These are phyloP conservation scores for Monosporascus sp. DNA, from an alignment of 2,329 filamentous ascomycete genomes.

Conservation along the genomic window DNA sequence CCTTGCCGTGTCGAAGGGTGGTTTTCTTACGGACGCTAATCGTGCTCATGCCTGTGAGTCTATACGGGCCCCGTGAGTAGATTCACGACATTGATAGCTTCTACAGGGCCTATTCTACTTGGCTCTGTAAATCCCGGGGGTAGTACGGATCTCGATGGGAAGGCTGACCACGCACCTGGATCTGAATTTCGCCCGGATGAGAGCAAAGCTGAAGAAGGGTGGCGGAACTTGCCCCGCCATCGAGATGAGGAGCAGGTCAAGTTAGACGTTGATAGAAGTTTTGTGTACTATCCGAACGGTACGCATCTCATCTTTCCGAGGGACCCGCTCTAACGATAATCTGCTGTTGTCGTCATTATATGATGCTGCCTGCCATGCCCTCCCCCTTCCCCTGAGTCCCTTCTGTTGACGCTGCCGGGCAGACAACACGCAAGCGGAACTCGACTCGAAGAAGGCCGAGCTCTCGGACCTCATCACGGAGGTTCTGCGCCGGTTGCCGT, in stretches of 20 bases:
- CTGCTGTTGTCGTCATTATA: conserved; percentile 1
- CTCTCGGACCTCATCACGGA: conserved; percentile 76
- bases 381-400: conserved; percentile 5
- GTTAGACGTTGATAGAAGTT: conserved; percentile 91
- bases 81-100: conserved; percentile 8
- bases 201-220: conserved; percentile 28
- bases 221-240: conserved; percentile 68
- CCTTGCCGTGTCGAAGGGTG: conserved; percentile 60
- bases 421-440: conserved; percentile 66
- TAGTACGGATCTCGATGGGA: conserved; percentile 1
- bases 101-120: conserved; percentile 44
- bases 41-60: conserved; percentile 74
- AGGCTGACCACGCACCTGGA: conserved; percentile 3
- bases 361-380: conserved; percentile 17
- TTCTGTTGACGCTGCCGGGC: not conserved
- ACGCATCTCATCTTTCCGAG: conserved; percentile 23
- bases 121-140: conserved; percentile 18
- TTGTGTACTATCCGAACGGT: conserved; percentile 92
- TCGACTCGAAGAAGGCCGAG: conserved; percentile 66
- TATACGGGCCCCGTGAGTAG: conserved; percentile 3
- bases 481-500: conserved; percentile 74
- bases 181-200: conserved; percentile 1
- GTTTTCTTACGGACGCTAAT: conserved; percentile 62
- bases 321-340: too few species aligned
- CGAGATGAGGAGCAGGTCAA: conserved; percentile 85